These are phyloP conservation scores for Talaromyces rugulosus DNA, from an alignment of 2,329 filamentous ascomycete genomes.

Conservation along the genomic window DNA sequence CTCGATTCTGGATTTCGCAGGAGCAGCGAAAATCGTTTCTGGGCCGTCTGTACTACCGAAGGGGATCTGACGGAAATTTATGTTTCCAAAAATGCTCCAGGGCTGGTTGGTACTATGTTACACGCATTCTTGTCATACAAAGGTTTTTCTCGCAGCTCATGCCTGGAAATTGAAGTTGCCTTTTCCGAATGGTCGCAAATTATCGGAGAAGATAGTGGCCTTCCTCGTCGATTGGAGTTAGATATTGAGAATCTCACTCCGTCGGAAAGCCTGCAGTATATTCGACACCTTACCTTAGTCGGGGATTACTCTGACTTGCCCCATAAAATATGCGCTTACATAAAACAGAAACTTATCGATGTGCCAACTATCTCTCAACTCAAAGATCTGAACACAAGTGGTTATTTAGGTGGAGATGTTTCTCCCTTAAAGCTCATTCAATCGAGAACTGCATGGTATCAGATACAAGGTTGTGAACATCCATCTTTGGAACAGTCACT, in stretches of 20 bases:
- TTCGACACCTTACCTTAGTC: constrained; percentile 34
- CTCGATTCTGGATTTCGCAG: constrained; percentile 41
- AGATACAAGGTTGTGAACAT: constrained; percentile 32
- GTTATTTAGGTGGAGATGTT: constrained; percentile 39
- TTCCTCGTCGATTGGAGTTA: constrained; percentile 37
- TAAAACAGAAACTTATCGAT: constrained; percentile 33
- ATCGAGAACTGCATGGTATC: constrained; percentile 41
- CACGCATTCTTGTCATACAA: constrained; percentile 45
- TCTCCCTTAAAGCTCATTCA: constrained; percentile 32
- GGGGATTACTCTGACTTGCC: constrained; percentile 25
- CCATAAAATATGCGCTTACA: constrained; percentile 27
- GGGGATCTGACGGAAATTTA: constrained; percentile 35
- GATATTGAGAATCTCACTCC: constrained; percentile 43
- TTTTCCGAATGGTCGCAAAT: constrained; percentile 33
- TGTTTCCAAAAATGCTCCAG: constrained; percentile 42
- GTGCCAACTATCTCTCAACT: constrained; percentile 36
- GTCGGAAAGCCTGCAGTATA: constrained; percentile 35
- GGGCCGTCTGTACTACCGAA: constrained; percentile 37
- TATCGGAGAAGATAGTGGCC: constrained; percentile 22
- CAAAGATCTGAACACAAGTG: constrained; percentile 34
- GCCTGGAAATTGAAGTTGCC: constrained; percentile 37
- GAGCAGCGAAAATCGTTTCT: constrained; percentile 34
- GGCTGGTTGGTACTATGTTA: constrained; percentile 39
- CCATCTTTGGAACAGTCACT: constrained; percentile 32
- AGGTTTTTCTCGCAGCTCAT: constrained; percentile 34